Evolutionary conservation across 106 monocot species (phyloP), one percentile per base, ranked within the genome.

Genomic region (Dendrobium huoshanense): DNA sequence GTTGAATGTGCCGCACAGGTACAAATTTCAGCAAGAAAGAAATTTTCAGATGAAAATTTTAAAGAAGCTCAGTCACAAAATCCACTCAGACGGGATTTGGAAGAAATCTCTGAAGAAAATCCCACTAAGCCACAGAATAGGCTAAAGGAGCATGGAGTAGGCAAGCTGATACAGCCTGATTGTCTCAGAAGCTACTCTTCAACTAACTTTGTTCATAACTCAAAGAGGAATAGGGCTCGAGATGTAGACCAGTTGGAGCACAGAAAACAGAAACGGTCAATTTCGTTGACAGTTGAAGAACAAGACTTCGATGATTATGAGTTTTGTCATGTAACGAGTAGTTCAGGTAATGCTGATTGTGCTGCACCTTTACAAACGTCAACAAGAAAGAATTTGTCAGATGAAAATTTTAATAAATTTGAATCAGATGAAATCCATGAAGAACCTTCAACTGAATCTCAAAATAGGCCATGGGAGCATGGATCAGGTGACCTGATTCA

Each of bases 101-200:
- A 77, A 49, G 18, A 64, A 16, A 20, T 43, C 64, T 42, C 37
- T 54, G 55, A 43, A n/a, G 82, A 83, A 70, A 51, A 83, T 54
- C 19, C 19, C 9, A 3, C 56, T 56, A 56, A 56, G 56, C 3
- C 15, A 16, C 10, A 56, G 4, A 16, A 56, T 56, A 15, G 56
- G 10, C 15, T 18, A 56, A 11, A 56, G 56, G 56, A 56, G 56
- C 10, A 56, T 56, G 56, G 17, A 15, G 13, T 56, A 56, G 56
- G 15, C 19, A 19, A 56, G 11, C 13, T 25, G 67, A 64, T 64
- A 64, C 64, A 64, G 20, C 93, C 90, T 33, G 84, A 90, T 42
- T 85, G 83, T 55, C 87, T 90, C 88, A 80, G 49, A 11, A 87
- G 83, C 59, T 83, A 85, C 43, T 61, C 64, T 24, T 75, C 77